Base-by-base conservation (phyloP, 2,329 filamentous ascomycete genomes). In the Lecanosticta acicola region DNA sequence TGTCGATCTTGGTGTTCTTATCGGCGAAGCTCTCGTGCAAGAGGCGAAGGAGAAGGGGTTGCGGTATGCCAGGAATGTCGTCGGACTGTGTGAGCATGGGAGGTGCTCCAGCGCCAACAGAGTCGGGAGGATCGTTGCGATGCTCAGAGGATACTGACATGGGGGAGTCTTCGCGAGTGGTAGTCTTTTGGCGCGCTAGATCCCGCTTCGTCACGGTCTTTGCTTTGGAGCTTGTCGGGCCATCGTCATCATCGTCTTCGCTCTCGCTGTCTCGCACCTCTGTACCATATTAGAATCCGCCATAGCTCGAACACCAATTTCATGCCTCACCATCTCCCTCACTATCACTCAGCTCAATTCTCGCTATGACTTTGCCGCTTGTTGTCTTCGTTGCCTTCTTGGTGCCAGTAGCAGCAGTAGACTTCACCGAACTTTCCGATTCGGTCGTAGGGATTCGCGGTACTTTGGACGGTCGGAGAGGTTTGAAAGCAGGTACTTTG, bases 11-110 rank as follows among this genome's bases (percentile, higher is more conserved):
- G 18, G 85, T 90, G 45, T 78, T 76, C 39, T 84, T 78, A 57
- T 84, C 70, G 37, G 72, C 74, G 61, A 96, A 95, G 63, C 85
- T 81, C 57, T 90, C 81, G 63, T 94, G 84, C 26, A 96, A 72
- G 3, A 96, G 70, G 29, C 81, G 78, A 8, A 85, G 84, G 33
- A 96, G 69, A 0, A 97, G 73, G 35, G 87, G 81, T 3, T 78
- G 73, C 0, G 89, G 86, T 20, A 96, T 85, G 1, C 75, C 64
- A 1, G 62, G 58, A 9, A 58, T 53, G 3, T 51, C 49, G 16
- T 59, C 55, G 10, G 54, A 50, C 43, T 57, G 54, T 1, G 57
- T 48, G 8, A 51, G 56, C 3, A 45, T 18, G 4, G 51, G 53
- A 14, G 32, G n/a, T n/a, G n/a, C n/a, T n/a, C n/a, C 29, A 17